Evolutionary conservation across 1,284 basidiomycete species (phyloP), one percentile per base, ranked within the genome.

Genomic region (Pulveroboletus sp.): DNA sequence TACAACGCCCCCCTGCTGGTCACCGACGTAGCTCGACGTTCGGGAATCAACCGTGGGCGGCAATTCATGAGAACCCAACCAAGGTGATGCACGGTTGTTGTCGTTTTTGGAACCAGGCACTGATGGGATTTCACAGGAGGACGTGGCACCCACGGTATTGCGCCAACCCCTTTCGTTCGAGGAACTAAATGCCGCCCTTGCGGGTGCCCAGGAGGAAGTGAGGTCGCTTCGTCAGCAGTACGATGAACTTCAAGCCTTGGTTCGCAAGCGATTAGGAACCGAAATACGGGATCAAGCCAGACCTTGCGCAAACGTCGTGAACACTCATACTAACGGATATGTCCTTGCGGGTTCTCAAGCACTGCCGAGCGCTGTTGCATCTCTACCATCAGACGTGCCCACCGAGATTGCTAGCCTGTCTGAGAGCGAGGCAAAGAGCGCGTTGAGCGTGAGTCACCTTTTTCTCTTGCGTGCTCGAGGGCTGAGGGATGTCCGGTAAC

Each of bases 11-110:
- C 4, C 3, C 46, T 28, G 6, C 47, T 1, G 51, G 58, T n/a
- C 67, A 70, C 33, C 51, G 64, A n/a, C 65, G 65, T 14, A 70
- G 64, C 22, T 66, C 67, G 44, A 70, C 65, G 7, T 66, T 66
- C 11, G 65, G 65, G 36, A 59, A 49, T 26, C 63, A 60, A 17
- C 61, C 50, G 15, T 66, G 57, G 56, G 25, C 28, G 43, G 48
- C 36, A 47, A 63, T 62, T 5, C 52, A 56, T 14, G 56, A 56
- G 26, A 53, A 49, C 24, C 17, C n/a, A 49, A 47, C 42, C 25
- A 66, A 57, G 18, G 65, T 55, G 9, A 51, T 56, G 26, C 11
- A 52, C 29, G 2, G 24, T 28, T 53, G 33, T 48, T 43, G 20
- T 58, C 50, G 4, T 18, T 49, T 62, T 54, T 26, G 40, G 44